Base-by-base conservation (phyloP, 495 filamentous ascomycete genomes). In the Annulohypoxylon maeteangense region DNA sequence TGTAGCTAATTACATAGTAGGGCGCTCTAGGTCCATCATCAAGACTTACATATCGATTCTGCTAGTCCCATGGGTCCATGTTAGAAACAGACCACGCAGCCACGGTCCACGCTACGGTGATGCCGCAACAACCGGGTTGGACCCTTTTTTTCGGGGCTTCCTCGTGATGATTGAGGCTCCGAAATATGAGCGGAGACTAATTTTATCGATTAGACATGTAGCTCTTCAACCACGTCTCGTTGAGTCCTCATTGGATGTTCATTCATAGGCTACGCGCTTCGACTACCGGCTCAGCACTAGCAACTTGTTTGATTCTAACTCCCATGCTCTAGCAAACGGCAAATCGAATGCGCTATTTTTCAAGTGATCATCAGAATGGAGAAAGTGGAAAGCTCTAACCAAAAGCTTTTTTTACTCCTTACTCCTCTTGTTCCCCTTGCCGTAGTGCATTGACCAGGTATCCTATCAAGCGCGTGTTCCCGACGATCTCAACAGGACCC, bases 331-430 rank as follows among this genome's bases (percentile, higher is more conserved):
- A 57, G 53, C 27, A 60, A 45, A 50, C 64, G 38, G 59, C 59
- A 55, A 40, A 40, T 68, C 55, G 20, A 18, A 29, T 61, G 58
- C 64, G 64, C 58, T 47, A 63, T 58, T 72, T 63, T 72, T 31
- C 8, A 68, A 27, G 31, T 54, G 54, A 72, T 68, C 54, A 22
- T 65, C 55, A 12, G 4, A 42, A 68, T 56, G 54, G 38, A 72
- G 65, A 54, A 72, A 8, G 54, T 53, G 22, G 54, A 72, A 64
- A 59, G 54, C 53, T 47, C 42, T 50, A 50, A n/a, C 25, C 22
- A 62, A 25, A 63, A 42, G 29, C 47, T 32, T 62, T 53, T 65
- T 58, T 38, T 45, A 40, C 36, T 40, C 12, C 27, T 51, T 57
- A 25, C 38, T 56, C 25, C 50, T 55, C 62, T 36, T 40, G 16